Evolutionary conservation across 768 basidiomycete genomes (phyloP).

Genomic region (Lactifluus pinguis): DNA sequence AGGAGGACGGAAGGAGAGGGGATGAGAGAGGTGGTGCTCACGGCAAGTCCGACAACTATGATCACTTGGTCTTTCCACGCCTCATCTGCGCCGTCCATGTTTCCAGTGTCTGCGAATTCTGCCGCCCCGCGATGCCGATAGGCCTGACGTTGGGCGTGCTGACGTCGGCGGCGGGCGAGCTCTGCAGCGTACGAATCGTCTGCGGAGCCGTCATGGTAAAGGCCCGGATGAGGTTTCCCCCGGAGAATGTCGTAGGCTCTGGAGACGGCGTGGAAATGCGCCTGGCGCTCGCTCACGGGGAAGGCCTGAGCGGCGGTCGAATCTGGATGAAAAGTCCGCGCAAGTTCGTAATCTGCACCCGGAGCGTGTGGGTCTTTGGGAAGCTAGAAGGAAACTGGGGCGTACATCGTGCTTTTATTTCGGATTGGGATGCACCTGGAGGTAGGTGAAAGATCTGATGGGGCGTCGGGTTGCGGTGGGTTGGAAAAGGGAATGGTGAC

Average conservation of each 20-base stretch:
- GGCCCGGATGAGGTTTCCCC: constrained; percentile 25
- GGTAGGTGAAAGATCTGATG: constrained; percentile 68
- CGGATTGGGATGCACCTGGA: constrained; percentile 41
- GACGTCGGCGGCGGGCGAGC: constrained; percentile 39
- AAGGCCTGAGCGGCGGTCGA: constrained; percentile 36
- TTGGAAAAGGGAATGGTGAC: constrained; percentile 41
- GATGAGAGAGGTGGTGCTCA: constrained; percentile 24
- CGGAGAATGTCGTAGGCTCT: constrained; percentile 53
- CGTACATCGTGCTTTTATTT: constrained; percentile 65
- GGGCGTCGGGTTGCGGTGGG: constrained; percentile 45
- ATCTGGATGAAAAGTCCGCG: constrained; percentile 66
- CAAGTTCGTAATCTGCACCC: constrained; percentile 60
- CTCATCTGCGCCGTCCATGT: constrained; percentile 29
- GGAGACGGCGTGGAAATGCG: constrained; percentile 55
- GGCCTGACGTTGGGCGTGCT: constrained; percentile 29
- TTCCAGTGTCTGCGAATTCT: constrained; percentile 7
- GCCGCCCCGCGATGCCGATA: constrained; percentile 20
- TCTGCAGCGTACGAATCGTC: constrained; percentile 43
- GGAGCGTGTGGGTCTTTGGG: neutral
- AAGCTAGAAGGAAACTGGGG: constrained; percentile 5
- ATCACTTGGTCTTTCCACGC: constrained; percentile 45
- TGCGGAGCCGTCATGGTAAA: constrained; percentile 13
- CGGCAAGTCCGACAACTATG: constrained; percentile 39
- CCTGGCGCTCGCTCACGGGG: constrained; percentile 39
- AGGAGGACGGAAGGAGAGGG: neutral